Evolutionary conservation across 108 stramenopile genomes (phyloP), one percentile per base, ranked within the genome.

Genomic region (Seminavis robusta): DNA sequence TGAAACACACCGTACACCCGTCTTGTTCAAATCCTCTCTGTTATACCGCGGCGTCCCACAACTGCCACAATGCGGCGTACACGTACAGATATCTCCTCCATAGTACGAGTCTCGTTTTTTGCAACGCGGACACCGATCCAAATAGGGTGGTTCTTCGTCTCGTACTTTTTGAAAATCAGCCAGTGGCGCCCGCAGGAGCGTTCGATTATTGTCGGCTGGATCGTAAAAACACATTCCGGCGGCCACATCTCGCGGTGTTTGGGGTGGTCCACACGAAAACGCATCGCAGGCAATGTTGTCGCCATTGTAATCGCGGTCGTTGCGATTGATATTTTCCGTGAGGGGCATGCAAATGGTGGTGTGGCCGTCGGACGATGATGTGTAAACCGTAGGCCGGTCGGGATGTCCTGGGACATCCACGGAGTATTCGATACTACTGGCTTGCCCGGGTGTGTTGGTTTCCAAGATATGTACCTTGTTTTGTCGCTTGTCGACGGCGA

Each of bases 271-370:
- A 11, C 13, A 11, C 36, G 8, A 8, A 37, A 37, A 37, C 10
- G 8, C 36, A 37, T 8, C 11, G 36, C 36, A 36, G 11, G 36
- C 11, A 11, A 36, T 8, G 36, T 36, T 33, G 7, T 25, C 36
- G 2, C 23, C 37, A 25, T 31, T 31, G 10, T 20, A n/a, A n/a
- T 33, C 21, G 6, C 42, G 42, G 19, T 61, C 31, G 21, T 61
- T 48, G 15, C 21, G n/a, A 25, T 61, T 61, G 7, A 32, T 15
- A 36, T 61, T 61, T 34, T 50, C 59, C 9, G 59, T 61, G 16
- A 61, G 28, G 9, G 59, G 59, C 25, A 37, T 37, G 33, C 59
- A 61, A 25, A 38, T 33, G 32, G 39, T 61, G 34, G 8, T 15
- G 11, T 61, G 33, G 6, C 37, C 54, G 19, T 21, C 28, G n/a